Percentiles rank a stretch among this genome's conserved stretches.
phyloP scores from a whole-genome alignment of 441 rosid species.

The Gossypium davidsonii region DNA sequence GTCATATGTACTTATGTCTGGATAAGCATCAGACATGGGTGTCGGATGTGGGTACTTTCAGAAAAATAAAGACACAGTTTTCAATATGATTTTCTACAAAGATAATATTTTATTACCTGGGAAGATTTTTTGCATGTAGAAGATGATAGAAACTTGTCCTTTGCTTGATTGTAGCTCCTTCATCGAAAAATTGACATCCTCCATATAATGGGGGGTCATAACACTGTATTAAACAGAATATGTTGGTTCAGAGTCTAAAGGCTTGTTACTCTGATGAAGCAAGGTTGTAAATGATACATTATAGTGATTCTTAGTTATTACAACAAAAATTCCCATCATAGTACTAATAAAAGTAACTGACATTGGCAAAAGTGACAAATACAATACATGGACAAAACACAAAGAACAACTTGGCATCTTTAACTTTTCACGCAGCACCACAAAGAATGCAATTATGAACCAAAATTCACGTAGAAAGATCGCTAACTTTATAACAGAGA shows the following conservation, averaged over 20 bases:
- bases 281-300: background rate
- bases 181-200: conserved; percentile 71
- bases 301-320: background rate
- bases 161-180: conserved; percentile 69
- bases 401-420: background rate
- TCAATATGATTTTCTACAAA: conserved; percentile 2
- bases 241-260: conserved; percentile 7
- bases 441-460: background rate
- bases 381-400: background rate
- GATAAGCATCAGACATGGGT: background rate
- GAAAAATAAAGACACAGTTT: background rate
- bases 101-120: conserved; percentile 48
- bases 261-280: background rate
- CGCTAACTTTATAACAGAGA: background rate
- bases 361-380: background rate
- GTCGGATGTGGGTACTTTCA: background rate
- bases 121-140: conserved; percentile 78
- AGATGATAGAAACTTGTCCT: conserved; percentile 73
- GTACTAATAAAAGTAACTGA: background rate
- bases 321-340: background rate
- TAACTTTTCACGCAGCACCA: background rate
- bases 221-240: conserved; percentile 50
- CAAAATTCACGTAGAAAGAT: background rate
- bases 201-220: conserved; percentile 83
- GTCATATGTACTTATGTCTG: background rate